A percentile compares a stretch with the other conserved stretches of the same genome.
These are phyloP conservation scores for Suillus plorans DNA, from an alignment of 768 basidiomycete genomes.

Conservation along the genomic window DNA sequence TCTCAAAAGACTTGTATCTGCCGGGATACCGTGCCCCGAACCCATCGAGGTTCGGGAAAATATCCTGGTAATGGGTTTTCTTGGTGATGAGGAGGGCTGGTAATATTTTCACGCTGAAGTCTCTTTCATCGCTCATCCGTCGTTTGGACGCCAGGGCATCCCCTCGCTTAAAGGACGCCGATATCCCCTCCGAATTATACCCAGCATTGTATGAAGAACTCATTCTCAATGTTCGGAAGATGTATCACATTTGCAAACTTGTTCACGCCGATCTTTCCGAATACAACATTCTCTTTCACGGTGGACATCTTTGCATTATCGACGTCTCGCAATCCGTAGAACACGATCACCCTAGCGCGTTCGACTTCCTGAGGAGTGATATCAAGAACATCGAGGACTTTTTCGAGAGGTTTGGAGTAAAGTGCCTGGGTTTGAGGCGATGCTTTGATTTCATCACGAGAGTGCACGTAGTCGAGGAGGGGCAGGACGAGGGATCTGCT, in stretches of 20 bases:
- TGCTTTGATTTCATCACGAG: slow-evolving; percentile 89
- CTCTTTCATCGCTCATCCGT: slow-evolving; percentile 1
- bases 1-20: slow-evolving; percentile 77
- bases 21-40: slow-evolving; percentile 84
- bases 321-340: slow-evolving; percentile 99
- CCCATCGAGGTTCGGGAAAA: slow-evolving; percentile 95
- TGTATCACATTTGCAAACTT: slow-evolving; percentile 89
- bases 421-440: slow-evolving; percentile 72
- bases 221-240: slow-evolving; percentile 72
- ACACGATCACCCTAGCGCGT: slow-evolving; percentile 94
- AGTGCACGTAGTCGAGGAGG: slow-evolving; percentile 41
- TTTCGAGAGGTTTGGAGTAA: slow-evolving; percentile 75
- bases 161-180: slow-evolving; percentile 90
- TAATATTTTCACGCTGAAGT: slow-evolving; percentile 35
- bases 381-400: slow-evolving; percentile 93
- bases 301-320: slow-evolving; percentile 84
- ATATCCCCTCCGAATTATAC: slow-evolving; percentile 50
- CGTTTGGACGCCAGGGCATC: slow-evolving; percentile 63
- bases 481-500: slow-evolving; percentile 23
- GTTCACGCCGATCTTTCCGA: slow-evolving; percentile 98
- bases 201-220: slow-evolving; percentile 74
- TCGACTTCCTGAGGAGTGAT: slow-evolving; percentile 93
- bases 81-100: slow-evolving; percentile 84
- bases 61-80: slow-evolving; percentile 92
- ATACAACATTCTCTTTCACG: slow-evolving; percentile 93